These are phyloP conservation scores for Sporodiniella umbellata DNA, from an alignment of 371 early-diverging fungal genomes.

Conservation along the genomic window DNA sequence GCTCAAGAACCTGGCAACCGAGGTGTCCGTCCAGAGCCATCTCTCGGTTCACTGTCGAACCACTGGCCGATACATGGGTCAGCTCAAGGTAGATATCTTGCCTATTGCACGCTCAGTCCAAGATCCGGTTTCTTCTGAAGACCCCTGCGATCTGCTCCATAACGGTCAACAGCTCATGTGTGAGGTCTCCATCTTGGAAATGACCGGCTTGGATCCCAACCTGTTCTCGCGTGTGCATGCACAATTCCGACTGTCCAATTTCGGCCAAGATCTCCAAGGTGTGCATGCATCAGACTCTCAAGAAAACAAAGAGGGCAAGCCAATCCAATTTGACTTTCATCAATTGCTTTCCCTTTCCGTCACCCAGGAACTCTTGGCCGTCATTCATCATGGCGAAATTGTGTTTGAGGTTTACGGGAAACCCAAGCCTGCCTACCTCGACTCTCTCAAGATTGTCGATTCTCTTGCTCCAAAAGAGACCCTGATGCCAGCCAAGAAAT, in stretches of 20 bases:
- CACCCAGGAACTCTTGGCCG: conserved; percentile 43
- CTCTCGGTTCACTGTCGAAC: conserved; percentile 51
- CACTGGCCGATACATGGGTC: conserved; percentile 55
- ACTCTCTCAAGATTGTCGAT: not conserved
- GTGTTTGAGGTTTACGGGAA: conserved; percentile 65
- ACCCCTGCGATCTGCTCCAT: conserved; percentile 15
- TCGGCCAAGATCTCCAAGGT: conserved; percentile 46
- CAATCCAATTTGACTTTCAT: conserved; percentile 57
- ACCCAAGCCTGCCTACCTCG: conserved; percentile 20
- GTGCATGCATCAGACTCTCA: conserved; percentile 15
- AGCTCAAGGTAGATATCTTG: conserved; percentile 41
- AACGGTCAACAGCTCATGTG: conserved; percentile 64
- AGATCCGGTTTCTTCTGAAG: conserved; percentile 4
- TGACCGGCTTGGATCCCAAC: conserved; percentile 64
- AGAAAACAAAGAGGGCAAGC: not conserved
- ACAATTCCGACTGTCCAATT: conserved; percentile 69
- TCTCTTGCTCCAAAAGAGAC: not conserved
- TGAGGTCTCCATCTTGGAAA: conserved; percentile 66
- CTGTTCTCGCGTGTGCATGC: conserved; percentile 74
- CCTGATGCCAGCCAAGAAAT: conserved; percentile 4
- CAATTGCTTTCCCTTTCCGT: conserved; percentile 59
- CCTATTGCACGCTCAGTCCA: conserved; percentile 45
- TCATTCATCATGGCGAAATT: conserved; percentile 40
- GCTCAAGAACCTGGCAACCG: conserved; percentile 43
- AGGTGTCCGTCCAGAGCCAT: conserved; percentile 44